phyloP scores from a whole-genome alignment of 768 basidiomycete species.

The Cytidiella melzeri region DNA sequence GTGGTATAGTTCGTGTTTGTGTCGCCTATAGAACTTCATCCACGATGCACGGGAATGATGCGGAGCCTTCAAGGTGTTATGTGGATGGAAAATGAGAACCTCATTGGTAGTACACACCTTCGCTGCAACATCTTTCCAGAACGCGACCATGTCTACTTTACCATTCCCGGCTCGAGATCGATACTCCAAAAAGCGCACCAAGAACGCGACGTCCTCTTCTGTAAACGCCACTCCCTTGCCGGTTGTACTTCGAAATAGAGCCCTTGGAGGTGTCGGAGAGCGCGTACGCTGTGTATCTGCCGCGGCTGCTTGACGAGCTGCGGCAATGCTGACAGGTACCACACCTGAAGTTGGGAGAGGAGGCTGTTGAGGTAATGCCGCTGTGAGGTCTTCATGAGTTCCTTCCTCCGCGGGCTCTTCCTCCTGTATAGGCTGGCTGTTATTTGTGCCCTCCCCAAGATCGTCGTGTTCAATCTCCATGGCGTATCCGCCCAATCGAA shows the following conservation, averaged over 20 bases:
- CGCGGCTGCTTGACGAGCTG: conserved; percentile 36
- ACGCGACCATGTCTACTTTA: conserved; percentile 65
- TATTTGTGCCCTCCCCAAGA: conserved; percentile 21
- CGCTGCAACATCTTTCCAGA: conserved; percentile 71
- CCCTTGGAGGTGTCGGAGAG: conserved; percentile 77
- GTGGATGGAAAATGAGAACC: neutral
- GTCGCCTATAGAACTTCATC: conserved; percentile 91
- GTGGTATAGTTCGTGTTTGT: conserved; percentile 76
- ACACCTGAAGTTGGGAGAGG: conserved; percentile 15
- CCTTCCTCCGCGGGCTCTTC: conserved; percentile 7
- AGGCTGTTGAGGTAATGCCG: conserved; percentile 5
- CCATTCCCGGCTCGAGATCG: conserved; percentile 37
- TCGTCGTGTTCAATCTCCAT: conserved; percentile 60
- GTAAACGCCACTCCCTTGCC: conserved; percentile 90
- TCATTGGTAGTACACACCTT: conserved; percentile 39
- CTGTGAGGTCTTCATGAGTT: neutral
- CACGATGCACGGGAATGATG: conserved; percentile 90
- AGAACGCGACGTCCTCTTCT: conserved; percentile 71
- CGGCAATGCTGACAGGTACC: conserved; percentile 40
- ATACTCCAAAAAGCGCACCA: conserved; percentile 69
- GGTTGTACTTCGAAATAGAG: conserved; percentile 77
- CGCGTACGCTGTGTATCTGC: conserved; percentile 45
- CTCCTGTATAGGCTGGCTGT: neutral
- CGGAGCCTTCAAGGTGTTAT: conserved; percentile 48
- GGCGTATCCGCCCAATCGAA: conserved; percentile 77